Evolutionary conservation across 164 flowering plant species (phyloP), one percentile per base, ranked within the genome.

Genomic region (Tetracentron sinense): DNA sequence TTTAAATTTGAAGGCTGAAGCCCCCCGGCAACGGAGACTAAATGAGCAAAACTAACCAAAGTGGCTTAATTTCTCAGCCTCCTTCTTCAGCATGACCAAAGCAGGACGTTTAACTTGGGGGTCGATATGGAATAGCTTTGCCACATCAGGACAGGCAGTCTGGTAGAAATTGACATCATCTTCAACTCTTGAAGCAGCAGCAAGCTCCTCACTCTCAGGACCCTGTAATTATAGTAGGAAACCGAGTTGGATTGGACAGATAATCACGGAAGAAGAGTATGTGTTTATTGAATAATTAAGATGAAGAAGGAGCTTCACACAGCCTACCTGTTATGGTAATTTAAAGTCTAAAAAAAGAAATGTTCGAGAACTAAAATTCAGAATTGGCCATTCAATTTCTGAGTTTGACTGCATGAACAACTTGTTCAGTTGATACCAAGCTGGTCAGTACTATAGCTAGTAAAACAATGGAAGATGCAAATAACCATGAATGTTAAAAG

Each of bases 101-200:
- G 92, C 81, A 58, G 99, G 99, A 48, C 84, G 88, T 64, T 89
- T 86, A n/a, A 69, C 85, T 58, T 84, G 62, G 21, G 83, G 65
- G 20, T 87, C 89, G 31, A 92, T 30, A 63, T 88, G 88, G 75
- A 95, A 92, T 66, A 92, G 76, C 80, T 84, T 82, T 10, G 98
- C 97, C 42, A 95, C 89, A 70, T 90, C 83, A 57, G 95, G 78
- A 77, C 67, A 78, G 35, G 76, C 75, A 62, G 99, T 92, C 75
- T 95, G 97, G 63, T 90, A 95, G 68, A 90, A 92, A 78, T 81
- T 85, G 60, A 95, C 91, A 78, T 82, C 90, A 74, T 92, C 97
- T 66, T 95, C 91, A 44, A 85, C 83, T 73, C 78, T 87, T 63
- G 97, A 88, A 60, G 92, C 94, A 73, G 96, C 90, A 68, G 90